A percentile compares a stretch with the other conserved stretches of the same genome.
phyloP scores from a whole-genome alignment of 768 basidiomycete species.

The Holtermannia corniformis region DNA sequence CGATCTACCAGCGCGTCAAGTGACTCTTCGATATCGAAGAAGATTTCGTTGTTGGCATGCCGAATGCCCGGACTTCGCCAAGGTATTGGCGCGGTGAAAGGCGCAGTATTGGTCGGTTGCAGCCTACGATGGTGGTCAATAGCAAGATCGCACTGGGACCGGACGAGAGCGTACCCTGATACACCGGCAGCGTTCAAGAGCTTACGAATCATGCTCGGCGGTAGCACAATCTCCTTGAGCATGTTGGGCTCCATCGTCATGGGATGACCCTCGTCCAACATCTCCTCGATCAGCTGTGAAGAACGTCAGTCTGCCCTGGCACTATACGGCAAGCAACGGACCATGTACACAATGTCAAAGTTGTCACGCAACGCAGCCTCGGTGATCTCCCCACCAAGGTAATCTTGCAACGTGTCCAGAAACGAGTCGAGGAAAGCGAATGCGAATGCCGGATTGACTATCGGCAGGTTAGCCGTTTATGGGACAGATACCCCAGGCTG shows the following conservation, averaged over 20 bases:
- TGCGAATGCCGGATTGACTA: slow-evolving; percentile 81
- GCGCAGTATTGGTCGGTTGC: slow-evolving; percentile 41
- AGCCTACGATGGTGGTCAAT: slow-evolving; percentile 15
- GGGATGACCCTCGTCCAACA: slow-evolving; percentile 84
- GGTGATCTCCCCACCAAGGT: slow-evolving; percentile 68
- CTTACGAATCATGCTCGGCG: slow-evolving; percentile 76
- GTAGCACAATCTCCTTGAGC: slow-evolving; percentile 84
- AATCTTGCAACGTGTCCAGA: slow-evolving; percentile 70
- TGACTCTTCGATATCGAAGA: slow-evolving; percentile 81
- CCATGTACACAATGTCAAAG: slow-evolving; percentile 93
- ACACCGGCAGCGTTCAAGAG: slow-evolving; percentile 51
- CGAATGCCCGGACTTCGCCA: slow-evolving; percentile 80
- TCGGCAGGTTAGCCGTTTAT: neutral
- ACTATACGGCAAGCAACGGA: slow-evolving; percentile 37
- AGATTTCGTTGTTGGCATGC: slow-evolving; percentile 82
- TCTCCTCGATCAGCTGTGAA: slow-evolving; percentile 77
- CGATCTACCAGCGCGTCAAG: slow-evolving; percentile 68
- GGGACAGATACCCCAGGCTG: slow-evolving; percentile 16
- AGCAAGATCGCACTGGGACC: neutral
- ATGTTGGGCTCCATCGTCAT: slow-evolving; percentile 83
- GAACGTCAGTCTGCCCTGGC: neutral
- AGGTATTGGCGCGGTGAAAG: slow-evolving; percentile 81
- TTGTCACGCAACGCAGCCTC: slow-evolving; percentile 74
- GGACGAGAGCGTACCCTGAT: slow-evolving; percentile 40
- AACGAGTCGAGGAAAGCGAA: slow-evolving; percentile 84